Base-by-base conservation (phyloP, 1,139 yeast species). In the Debaryomycetaceae sp. region DNA sequence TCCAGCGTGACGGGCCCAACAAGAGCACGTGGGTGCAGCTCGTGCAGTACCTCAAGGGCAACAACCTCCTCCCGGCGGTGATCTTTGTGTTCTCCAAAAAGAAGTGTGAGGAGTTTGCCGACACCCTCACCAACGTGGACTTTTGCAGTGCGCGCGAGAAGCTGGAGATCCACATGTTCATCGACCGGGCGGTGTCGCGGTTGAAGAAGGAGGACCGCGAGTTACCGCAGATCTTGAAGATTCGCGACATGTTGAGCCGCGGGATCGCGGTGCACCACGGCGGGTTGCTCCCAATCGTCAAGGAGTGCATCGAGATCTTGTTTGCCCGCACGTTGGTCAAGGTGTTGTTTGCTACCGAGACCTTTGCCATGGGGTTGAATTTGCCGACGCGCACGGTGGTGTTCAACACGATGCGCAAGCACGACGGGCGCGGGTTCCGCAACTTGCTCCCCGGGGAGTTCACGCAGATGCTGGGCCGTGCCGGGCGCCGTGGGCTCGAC, bases 381-480 rank as follows among this genome's bases (percentile, higher is more conserved):
- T 74, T 91, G 64, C 99, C 99, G 16, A 93, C 98, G 0, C 81
- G 94, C 57, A 91, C 98, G 0, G 99, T 91, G 27, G 91, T 91
- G 2, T 91, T 91, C 54, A 75, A 89, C 38, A 84, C 83, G 29
- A 65, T 81, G 30, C 66, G 93, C 46, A 91, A 91, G 49, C 95
- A 88, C 53, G 98, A 91, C 53, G 97, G 97, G 25, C 72, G 79
- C 29, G 73, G 74, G 0, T 80, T 85, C 56, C 73, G 99, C 53
- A 75, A 81, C 48, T 64, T 91, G 38, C 66, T 83, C 8, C 96
- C 98, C 0, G 98, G 98, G 28, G 98, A 91, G 53, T 91, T 89
- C 53, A 93, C 96, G 1, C 98, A 91, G 59, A 91, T 93, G 98
- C 89, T 97, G 0, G 98, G 98, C 32, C 76, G 98, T 58, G 98